Percentiles rank a stretch among this genome's conserved stretches.
phyloP scores from a whole-genome alignment of 148 eudicot species.

The Arbutus unedo region DNA sequence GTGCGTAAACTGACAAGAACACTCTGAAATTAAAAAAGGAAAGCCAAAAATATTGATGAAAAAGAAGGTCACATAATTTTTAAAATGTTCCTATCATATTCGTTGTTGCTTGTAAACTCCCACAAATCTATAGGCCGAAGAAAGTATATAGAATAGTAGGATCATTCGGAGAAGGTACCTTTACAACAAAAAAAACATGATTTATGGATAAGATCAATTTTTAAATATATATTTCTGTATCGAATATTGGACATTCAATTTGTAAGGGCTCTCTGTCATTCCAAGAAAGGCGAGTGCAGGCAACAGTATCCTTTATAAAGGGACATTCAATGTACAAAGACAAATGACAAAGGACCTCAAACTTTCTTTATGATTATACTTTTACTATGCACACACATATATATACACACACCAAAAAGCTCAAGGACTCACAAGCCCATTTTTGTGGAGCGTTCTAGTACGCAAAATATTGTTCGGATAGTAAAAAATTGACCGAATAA shows the following conservation, averaged over 20 bases:
- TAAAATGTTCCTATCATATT: neutral
- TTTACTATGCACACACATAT: neutral
- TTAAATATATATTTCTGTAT: neutral
- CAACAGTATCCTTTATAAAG: neutral
- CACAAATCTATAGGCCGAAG: neutral
- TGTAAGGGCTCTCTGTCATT: neutral
- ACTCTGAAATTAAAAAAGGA: too few species aligned
- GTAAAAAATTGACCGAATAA: too few species aligned
- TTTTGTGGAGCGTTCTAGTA: too few species aligned
- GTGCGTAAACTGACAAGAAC: too few species aligned
- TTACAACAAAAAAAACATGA: neutral
- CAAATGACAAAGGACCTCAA: neutral
- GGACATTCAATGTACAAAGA: neutral
- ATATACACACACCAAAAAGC: too few species aligned
- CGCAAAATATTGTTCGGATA: too few species aligned
- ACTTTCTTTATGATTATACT: neutral
- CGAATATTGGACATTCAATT: neutral
- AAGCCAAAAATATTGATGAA: too few species aligned
- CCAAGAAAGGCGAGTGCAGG: neutral
- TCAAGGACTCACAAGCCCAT: too few species aligned
- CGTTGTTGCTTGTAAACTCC: neutral
- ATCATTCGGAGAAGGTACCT: neutral
- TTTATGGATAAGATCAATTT: neutral
- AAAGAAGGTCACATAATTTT: neutral
- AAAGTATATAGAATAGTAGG: neutral